phyloP scores from a whole-genome alignment of 1,139 yeast genomes.

The Yamadazyma spencermartinsiae region DNA sequence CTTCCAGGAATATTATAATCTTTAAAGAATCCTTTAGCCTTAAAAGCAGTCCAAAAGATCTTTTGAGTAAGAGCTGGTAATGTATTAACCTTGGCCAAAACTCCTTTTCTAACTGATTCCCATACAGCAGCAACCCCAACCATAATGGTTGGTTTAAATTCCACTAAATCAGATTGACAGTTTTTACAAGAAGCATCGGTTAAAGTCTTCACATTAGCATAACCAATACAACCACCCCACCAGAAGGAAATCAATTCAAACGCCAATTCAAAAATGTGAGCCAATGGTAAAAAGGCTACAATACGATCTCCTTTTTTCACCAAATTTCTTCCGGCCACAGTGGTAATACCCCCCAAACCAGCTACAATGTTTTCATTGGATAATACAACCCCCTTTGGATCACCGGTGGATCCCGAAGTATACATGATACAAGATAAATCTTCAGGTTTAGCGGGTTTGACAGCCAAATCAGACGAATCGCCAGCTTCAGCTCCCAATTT shows the following conservation, averaged over 20 bases:
- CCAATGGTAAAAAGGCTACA: conserved; percentile 89
- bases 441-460: conserved; percentile 37
- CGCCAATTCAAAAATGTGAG: conserved; percentile 91
- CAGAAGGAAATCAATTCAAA: conserved; percentile 77
- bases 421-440: conserved; percentile 93
- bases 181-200: conserved; percentile 80
- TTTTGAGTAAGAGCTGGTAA: conserved; percentile 71
- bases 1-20: conserved; percentile 75
- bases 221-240: conserved; percentile 92
- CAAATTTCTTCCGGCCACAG: conserved; percentile 55
- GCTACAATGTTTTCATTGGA: conserved; percentile 76
- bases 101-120: conserved; percentile 95
- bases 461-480: conserved; percentile 12
- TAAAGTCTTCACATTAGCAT: conserved; percentile 90
- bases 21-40: conserved; percentile 63
- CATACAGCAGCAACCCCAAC: conserved; percentile 99
- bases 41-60: conserved; percentile 86
- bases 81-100: conserved; percentile 68
- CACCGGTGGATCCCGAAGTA: conserved; percentile 98
- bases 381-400: conserved; percentile 94
- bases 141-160: conserved; percentile 90
- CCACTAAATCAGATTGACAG: conserved; percentile 84
- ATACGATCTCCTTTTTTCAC: conserved; percentile 63
- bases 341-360: conserved; percentile 80
- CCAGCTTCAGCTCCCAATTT: conserved; percentile 56